Evolutionary conservation across 192 early-diverging fungal genomes (phyloP), one percentile per base, ranked within the genome.

Genomic region (Chytriomyces hyalinus): DNA sequence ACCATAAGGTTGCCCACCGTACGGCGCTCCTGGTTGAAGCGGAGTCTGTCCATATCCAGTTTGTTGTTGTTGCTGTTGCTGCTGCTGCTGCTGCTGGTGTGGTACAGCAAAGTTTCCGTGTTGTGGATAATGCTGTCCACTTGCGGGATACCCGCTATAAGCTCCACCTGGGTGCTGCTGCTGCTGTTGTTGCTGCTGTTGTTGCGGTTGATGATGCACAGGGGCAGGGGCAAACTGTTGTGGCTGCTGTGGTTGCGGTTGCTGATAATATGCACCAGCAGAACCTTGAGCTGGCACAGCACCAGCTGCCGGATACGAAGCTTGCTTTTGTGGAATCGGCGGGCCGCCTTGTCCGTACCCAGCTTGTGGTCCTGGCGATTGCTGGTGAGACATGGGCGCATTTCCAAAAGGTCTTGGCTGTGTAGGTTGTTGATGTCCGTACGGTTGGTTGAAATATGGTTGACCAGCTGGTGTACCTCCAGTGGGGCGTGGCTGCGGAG

Each of bases 221-320:
- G 57, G 28, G 43, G 50, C 47, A 44, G 8, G 10, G 6, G 7
- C 22, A 13, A 22, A 22, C 45, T 63, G 61, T 61, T 22, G 49
- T 28, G 53, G 44, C 26, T 71, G 70, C 48, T 65, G 78, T 6
- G 49, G 80, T 64, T 53, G 70, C 15, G 53, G 80, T 71, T 51
- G 81, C 48, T 67, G 81, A 1, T 63, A 72, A 36, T 36, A 36
- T 36, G 36, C 36, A 36, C 36, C 36, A 36, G 36, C 4, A 36
- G 36, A 36, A 36, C 36, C 36, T n/a, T 68, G 51, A 22, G 73
- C 64, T 36, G 82, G 83, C 48, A 60, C 67, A 17, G 59, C 22
- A 45, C 62, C 26, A 26, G 67, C 17, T 49, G 67, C 28, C 46
- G 53, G 46, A 46, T 69, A n/a, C 50, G 67, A 45, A 6, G 50